Evolutionary conservation across 2,329 filamentous ascomycete genomes (phyloP), one percentile per base, ranked within the genome.

Genomic region (Pseudogymnoascus sp.): DNA sequence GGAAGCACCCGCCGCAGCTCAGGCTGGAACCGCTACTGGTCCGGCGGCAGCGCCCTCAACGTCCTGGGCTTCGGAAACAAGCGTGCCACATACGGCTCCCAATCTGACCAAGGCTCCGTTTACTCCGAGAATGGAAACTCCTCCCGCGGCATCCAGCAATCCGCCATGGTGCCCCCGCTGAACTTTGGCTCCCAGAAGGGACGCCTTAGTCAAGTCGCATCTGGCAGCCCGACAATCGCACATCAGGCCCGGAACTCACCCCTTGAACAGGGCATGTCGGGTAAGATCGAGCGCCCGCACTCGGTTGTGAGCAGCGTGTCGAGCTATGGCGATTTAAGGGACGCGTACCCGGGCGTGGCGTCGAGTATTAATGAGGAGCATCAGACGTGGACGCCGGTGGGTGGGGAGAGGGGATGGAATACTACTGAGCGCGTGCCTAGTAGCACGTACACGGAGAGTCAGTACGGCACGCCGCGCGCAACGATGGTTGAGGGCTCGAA

Each of bases 1-100:
- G 68, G 66, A n/a, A 69, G 74, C 48, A 75, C 78, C 18, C 79
- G 85, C 61, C 80, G 84, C 69, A 89, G 86, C 68, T 90, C 87
- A 3, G 87, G 87, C 58, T 91, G 88, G 88, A 90, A 89, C 72
- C 78, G 84, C 60, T 91, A 90, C 74, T 91, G 88, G 82, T 89
- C 87, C 12, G 87, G 87, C 59, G 88, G 87, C 60, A 88, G 87
- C 66, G 82, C 86, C 6, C 75, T 87, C 62, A 87, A 87, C 69
- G 82, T 87, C 25, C 77, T 89, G 6, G 85, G 84, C 12, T 82
- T 86, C 60, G 83, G 82, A 12, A 74, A 71, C 59, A 74, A 74
- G 61, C 71, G 72, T 60, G 73, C 70, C 36, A 75, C 75, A 35
- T 76, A 79, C n/a, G 76, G 71, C 18, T 86, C 81, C 3, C 82